Percentiles rank a stretch among this genome's conserved stretches.
phyloP scores from a whole-genome alignment of 73 alveolate species.

The Symbiodinium pilosum region DNA sequence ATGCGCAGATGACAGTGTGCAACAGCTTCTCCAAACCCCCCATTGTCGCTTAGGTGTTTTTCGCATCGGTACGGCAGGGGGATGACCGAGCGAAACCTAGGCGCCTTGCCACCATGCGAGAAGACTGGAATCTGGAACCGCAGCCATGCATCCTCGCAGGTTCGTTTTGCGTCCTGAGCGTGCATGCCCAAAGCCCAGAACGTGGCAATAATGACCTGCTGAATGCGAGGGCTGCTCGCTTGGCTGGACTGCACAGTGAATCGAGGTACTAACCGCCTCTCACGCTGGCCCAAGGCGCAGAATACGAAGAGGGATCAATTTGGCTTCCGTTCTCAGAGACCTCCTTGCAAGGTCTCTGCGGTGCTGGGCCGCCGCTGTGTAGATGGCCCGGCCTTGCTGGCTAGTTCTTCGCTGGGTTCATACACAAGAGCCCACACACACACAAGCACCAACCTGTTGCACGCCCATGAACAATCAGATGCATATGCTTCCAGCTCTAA shows the following conservation, averaged over 20 bases:
- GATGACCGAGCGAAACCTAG: not conserved
- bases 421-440: no score
- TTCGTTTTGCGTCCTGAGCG: not conserved
- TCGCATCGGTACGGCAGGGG: not conserved
- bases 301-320: not conserved
- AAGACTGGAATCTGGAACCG: not conserved
- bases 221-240: not conserved
- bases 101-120: not conserved
- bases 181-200: not conserved
- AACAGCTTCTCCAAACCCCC: not conserved
- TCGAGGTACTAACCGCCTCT: not conserved
- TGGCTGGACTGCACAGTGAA: no score
- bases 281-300: slow-evolving; percentile 8
- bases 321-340: not conserved
- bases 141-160: not conserved
- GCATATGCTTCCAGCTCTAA: no score
- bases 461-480: no score
- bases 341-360: not conserved
- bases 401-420: no score
- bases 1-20: not conserved
- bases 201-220: not conserved
- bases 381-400: not conserved
- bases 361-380: not conserved
- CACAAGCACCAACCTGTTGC: no score
- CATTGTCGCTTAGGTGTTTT: not conserved